Base-by-base conservation (phyloP, 305 asterid species). In the Plantago coronopus region DNA sequence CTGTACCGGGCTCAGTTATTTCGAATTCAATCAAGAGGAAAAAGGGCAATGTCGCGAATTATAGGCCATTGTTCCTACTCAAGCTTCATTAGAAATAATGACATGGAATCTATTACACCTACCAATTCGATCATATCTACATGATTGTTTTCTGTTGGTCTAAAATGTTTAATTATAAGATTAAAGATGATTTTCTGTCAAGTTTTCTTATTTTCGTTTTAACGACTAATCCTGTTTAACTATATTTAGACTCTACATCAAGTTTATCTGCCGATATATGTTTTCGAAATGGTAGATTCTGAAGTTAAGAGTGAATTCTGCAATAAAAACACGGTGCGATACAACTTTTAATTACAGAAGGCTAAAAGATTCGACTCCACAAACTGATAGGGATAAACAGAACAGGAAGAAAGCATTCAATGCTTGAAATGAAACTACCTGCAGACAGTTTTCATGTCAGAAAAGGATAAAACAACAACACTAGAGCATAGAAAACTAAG, bases 401-500 rank as follows among this genome's bases (percentile, higher is more conserved):
- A 45, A 29, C 8, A 38, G 54, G 49, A 18, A 25, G 34, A 12
- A 8, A 57, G 19, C 17, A 23, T 18, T 56, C 61, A 53, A 57
- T 59, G 74, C 78, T 71, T 71, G 66, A 75, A 68, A 65, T 71
- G 66, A 75, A 68, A 65, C 48, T 68, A 53, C 47, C 31, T 27
- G 61, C 64, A 65, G 67, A 51, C 66, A 62, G 40, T 7, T 61
- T 56, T 50, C 23, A 66, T 27, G 17, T 5, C 12, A 19, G n/a
- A 22, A 40, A 46, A 48, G 1, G 23, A 31, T 15, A 48, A 48
- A 58, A 49, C 16, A 8, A 4, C 21, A 50, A 25, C 25, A 51
- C 15, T 49, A 10, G 27, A 23, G 9, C n/a, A 29, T 46, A 42
- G 27, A 56, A 29, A 21, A 9, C 12, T 34, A 34, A 34, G 10